Evolutionary conservation across 148 eudicot species (phyloP).

Genomic region (Arbutus unedo): DNA sequence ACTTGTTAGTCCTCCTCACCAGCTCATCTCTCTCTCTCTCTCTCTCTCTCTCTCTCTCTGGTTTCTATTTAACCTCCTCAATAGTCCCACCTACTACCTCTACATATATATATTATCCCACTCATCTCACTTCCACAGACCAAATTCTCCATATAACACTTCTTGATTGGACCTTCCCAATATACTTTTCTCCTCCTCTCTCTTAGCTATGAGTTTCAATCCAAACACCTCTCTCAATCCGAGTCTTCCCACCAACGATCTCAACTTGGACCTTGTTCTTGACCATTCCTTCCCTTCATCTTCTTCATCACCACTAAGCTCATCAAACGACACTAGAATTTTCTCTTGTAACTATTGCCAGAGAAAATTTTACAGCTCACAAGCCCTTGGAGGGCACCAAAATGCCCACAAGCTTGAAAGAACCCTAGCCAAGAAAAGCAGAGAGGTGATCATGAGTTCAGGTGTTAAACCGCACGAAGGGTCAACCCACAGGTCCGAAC

Average conservation of each 20-base stretch:
- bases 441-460: constrained; percentile 32
- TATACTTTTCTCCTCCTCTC: neutral
- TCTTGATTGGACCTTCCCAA: neutral
- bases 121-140: neutral
- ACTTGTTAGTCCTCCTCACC: neutral
- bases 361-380: constrained; percentile 70
- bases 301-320: constrained; percentile 28
- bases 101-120: neutral
- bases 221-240: constrained; percentile 34
- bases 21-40: neutral
- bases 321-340: constrained; percentile 35
- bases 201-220: constrained; percentile 46
- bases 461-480: constrained; percentile 9
- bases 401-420: constrained; percentile 80
- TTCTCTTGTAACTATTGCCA: constrained; percentile 69
- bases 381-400: constrained; percentile 82
- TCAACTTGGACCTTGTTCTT: constrained; percentile 41
- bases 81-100: constrained; percentile 1
- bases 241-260: constrained; percentile 27
- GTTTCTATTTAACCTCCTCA: constrained; percentile 1
- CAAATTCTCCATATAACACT: neutral
- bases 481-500: constrained; percentile 7
- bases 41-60: neutral
- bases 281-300: constrained; percentile 39
- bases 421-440: constrained; percentile 67